Evolutionary conservation across 2,329 filamentous ascomycete genomes (phyloP).

Genomic region (Lomentospora prolificans): DNA sequence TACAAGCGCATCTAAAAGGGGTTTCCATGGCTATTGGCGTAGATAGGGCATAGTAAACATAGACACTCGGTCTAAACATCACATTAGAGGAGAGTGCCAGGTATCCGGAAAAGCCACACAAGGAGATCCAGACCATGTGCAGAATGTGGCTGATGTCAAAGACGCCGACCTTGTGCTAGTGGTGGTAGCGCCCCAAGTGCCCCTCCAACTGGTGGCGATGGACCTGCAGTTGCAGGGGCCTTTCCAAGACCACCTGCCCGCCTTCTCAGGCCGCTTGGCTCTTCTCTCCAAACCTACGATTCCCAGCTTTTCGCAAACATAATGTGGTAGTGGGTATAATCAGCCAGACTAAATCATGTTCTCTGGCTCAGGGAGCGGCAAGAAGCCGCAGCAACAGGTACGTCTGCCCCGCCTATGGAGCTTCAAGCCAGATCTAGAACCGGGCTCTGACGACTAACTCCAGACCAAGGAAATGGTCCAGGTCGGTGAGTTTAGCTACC

Average conservation of each 20-base stretch:
- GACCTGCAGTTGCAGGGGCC: neutral
- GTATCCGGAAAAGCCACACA: too few species aligned
- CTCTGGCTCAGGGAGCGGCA: constrained; percentile 54
- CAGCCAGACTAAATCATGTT: constrained; percentile 39
- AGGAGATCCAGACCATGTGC: too few species aligned
- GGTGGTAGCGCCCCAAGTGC: neutral
- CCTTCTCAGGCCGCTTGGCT: neutral
- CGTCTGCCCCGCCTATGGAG: constrained; percentile 18
- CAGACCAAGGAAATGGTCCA: constrained; percentile 86
- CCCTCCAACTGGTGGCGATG: neutral
- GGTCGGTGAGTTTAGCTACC: constrained; percentile 62
- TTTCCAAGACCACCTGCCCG: neutral
- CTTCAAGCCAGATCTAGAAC: neutral
- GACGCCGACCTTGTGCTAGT: neutral
- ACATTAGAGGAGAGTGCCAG: too few species aligned
- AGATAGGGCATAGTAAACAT: too few species aligned
- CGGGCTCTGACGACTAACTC: neutral
- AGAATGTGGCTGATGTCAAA: neutral
- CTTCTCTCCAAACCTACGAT: neutral
- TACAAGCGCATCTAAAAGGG: too few species aligned
- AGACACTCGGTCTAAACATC: too few species aligned
- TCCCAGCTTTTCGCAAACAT: neutral
- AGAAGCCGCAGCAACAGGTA: constrained; percentile 66
- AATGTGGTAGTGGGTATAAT: neutral
- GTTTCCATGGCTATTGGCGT: too few species aligned